Conservation (phyloP, 2,329 filamentous ascomycete genomes). For the Pseudocercospora cruenta region DNA sequence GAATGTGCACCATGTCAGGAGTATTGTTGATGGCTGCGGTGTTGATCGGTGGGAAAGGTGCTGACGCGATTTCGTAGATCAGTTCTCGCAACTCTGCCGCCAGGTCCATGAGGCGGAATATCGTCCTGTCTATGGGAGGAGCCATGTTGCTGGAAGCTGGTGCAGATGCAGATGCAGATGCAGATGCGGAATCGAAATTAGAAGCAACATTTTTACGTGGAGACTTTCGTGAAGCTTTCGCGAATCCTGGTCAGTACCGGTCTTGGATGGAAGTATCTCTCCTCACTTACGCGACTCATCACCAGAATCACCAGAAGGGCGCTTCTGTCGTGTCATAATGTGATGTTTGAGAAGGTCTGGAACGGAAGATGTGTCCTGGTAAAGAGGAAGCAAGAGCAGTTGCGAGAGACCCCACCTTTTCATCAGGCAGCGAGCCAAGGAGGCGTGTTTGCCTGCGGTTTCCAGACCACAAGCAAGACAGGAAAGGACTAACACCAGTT, state of each 20-base stretch:
- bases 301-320: no score
- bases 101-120: conserved; percentile 14
- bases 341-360: background rate
- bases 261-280: background rate
- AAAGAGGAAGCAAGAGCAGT: background rate
- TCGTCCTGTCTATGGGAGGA: background rate
- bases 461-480: background rate
- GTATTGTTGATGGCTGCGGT: conserved; percentile 16
- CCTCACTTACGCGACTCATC: no score
- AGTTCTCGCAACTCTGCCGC: conserved; percentile 12
- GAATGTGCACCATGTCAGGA: conserved; percentile 6
- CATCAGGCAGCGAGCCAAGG: background rate
- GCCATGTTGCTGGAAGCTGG: no score
- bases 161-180: no score
- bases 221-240: no score
- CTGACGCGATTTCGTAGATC: conserved; percentile 11
- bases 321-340: background rate
- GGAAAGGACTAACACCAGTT: no score
- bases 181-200: background rate
- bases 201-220: no score
- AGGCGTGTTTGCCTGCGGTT: no score
- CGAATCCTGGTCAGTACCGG: background rate
- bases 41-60: conserved; percentile 16
- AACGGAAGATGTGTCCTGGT: no score
- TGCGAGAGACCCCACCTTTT: background rate